A percentile compares a stretch with the other conserved stretches of the same genome.
These are phyloP conservation scores for Saccharum spontaneum DNA, from an alignment of 176 grass and related monocot species.

Conservation along the genomic window DNA sequence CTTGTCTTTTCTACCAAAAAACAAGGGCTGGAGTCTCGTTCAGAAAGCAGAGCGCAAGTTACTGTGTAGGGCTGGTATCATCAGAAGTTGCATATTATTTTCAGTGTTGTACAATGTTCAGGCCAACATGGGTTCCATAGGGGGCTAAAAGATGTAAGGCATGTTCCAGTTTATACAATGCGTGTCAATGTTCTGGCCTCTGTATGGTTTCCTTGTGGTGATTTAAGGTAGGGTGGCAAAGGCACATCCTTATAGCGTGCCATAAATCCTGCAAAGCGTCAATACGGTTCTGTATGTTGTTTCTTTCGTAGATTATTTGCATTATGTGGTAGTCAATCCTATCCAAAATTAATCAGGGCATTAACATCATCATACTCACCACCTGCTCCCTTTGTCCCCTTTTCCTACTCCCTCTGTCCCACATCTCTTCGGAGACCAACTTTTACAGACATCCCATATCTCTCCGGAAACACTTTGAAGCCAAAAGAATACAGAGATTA, in stretches of 20 bases:
- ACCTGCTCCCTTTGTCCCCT: no score
- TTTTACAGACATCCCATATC: no score
- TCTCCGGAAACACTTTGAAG: no score
- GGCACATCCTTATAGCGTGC: neutral
- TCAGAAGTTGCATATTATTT: neutral
- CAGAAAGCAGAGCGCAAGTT: neutral
- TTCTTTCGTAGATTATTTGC: neutral
- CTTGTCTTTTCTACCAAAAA: neutral
- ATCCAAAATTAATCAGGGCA: neutral
- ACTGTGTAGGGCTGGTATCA: conserved; percentile 13
- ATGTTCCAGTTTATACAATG: neutral
- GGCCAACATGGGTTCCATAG: neutral
- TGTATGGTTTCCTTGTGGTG: neutral
- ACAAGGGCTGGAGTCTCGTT: neutral
- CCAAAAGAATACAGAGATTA: no score
- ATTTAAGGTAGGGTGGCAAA: neutral
- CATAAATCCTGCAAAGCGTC: neutral
- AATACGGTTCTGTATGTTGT: neutral
- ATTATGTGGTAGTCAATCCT: no score
- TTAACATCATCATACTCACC: neutral
- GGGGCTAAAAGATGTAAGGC: neutral
- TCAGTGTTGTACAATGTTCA: conserved; percentile 25
- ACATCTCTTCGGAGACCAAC: no score
- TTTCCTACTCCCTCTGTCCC: no score
- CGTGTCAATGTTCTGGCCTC: neutral